A percentile compares a stretch with the other conserved stretches of the same genome.
These are phyloP conservation scores for Calendula officinalis DNA, from an alignment of 129 eudicot genomes.

Conservation along the genomic window DNA sequence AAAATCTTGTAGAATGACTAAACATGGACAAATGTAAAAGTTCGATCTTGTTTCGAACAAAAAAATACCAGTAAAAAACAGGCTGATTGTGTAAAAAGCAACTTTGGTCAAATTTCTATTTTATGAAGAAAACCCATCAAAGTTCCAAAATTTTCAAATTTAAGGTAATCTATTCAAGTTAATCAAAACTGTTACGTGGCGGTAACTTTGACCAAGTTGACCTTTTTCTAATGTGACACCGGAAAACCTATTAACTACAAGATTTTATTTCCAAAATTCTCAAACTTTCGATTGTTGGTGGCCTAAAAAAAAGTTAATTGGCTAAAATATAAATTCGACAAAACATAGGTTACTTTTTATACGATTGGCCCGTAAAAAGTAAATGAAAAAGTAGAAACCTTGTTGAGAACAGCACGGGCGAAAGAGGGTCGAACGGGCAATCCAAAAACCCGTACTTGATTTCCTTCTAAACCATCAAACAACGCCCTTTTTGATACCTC, in stretches of 20 bases:
- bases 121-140: not conserved
- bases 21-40: too few species aligned
- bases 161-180: not conserved
- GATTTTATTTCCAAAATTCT: too few species aligned
- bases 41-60: too few species aligned
- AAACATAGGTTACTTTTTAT: not conserved
- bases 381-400: conserved; percentile 39
- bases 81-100: not conserved
- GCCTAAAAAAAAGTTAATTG: too few species aligned
- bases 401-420: conserved; percentile 68
- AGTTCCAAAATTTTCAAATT: not conserved
- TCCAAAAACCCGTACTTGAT: conserved; percentile 80
- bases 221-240: not conserved
- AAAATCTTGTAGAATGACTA: too few species aligned
- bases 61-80: not conserved
- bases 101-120: too few species aligned
- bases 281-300: too few species aligned
- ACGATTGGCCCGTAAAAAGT: not conserved
- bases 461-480: conserved; percentile 60
- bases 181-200: not conserved
- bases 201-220: too few species aligned
- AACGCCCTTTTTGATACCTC: conserved; percentile 87
- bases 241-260: not conserved
- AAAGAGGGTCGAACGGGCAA: conserved; percentile 94
- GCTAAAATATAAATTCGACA: too few species aligned